These are phyloP conservation scores for Cubamyces sp. DNA, from an alignment of 768 basidiomycete genomes.

Conservation along the genomic window DNA sequence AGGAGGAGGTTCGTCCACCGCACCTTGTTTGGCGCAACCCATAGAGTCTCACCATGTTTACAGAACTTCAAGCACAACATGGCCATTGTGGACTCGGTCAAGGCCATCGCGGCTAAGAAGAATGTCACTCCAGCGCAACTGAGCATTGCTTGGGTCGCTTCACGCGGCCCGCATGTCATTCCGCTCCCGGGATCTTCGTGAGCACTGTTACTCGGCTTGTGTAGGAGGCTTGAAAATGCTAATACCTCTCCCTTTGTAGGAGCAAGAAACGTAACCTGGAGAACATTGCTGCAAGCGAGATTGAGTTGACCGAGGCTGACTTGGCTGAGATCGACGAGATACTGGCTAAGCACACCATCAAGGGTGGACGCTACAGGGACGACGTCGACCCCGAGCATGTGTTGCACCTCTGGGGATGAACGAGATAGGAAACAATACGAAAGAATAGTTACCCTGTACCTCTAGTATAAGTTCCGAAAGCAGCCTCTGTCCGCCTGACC, in stretches of 20 bases:
- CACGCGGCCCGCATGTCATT: conserved; percentile 34
- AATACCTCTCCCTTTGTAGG: conserved; percentile 25
- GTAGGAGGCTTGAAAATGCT: background rate
- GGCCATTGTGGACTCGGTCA: conserved; percentile 45
- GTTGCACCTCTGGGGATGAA: conserved; percentile 41
- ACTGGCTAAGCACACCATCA: conserved; percentile 40
- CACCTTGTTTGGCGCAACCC: background rate
- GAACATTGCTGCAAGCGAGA: conserved; percentile 44
- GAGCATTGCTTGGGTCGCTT: conserved; percentile 39
- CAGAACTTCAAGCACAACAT: conserved; percentile 47
- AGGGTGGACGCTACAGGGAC: conserved; percentile 45
- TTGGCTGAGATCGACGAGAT: conserved; percentile 43
- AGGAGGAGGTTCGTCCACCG: conserved; percentile 19
- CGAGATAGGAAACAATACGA: background rate
- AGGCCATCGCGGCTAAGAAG: conserved; percentile 46
- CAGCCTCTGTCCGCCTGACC: too few species aligned
- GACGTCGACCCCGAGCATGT: conserved; percentile 18
- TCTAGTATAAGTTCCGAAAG: background rate
- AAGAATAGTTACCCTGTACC: background rate
- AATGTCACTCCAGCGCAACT: conserved; percentile 45
- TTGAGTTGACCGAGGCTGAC: conserved; percentile 41
- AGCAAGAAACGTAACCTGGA: conserved; percentile 46
- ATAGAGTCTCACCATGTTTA: background rate
- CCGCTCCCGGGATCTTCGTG: conserved; percentile 53
- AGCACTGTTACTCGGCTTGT: background rate